phyloP scores from a whole-genome alignment of 2,329 filamentous ascomycete species.

The Coniosporium uncinatum region DNA sequence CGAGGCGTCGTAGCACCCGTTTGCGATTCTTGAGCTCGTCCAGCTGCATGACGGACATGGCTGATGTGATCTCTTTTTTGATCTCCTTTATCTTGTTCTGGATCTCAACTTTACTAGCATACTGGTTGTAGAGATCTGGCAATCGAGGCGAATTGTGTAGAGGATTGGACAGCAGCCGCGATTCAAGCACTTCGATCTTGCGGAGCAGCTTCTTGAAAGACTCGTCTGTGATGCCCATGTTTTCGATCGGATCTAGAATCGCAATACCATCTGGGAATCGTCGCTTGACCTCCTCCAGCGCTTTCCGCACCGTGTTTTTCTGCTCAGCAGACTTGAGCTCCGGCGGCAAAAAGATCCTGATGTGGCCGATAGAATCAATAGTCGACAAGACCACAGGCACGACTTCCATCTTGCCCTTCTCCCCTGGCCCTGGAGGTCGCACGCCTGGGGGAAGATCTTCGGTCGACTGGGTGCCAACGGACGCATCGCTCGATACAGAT shows the following conservation, averaged over 20 bases:
- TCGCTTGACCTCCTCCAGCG: slow-evolving; percentile 71
- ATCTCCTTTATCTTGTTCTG: slow-evolving; percentile 77
- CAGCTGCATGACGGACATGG: slow-evolving; percentile 84
- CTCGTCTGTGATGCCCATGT: slow-evolving; percentile 92
- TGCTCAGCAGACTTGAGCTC: slow-evolving; percentile 66
- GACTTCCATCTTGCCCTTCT: slow-evolving; percentile 69
- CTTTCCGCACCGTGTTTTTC: slow-evolving; percentile 60
- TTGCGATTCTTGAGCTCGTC: slow-evolving; percentile 97
- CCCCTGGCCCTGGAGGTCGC: slow-evolving; percentile 52
- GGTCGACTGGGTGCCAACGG: slow-evolving; percentile 51
- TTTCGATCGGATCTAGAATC: slow-evolving; percentile 86
- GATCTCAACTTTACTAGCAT: slow-evolving; percentile 73
- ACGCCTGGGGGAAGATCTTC: slow-evolving; percentile 61
- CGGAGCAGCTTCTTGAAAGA: slow-evolving; percentile 86
- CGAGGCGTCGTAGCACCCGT: slow-evolving; percentile 86
- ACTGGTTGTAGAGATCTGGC: slow-evolving; percentile 80
- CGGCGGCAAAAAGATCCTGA: slow-evolving; percentile 77
- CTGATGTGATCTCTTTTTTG: slow-evolving; percentile 82
- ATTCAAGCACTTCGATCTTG: slow-evolving; percentile 97
- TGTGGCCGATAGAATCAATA: slow-evolving; percentile 77
- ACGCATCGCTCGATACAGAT: slow-evolving; percentile 47
- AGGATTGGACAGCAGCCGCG: slow-evolving; percentile 80
- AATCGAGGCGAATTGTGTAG: slow-evolving; percentile 87
- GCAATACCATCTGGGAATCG: slow-evolving; percentile 93
- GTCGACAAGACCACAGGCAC: slow-evolving; percentile 85